Conservation (phyloP, 768 basidiomycete species). For the Termitomyces sp. region DNA sequence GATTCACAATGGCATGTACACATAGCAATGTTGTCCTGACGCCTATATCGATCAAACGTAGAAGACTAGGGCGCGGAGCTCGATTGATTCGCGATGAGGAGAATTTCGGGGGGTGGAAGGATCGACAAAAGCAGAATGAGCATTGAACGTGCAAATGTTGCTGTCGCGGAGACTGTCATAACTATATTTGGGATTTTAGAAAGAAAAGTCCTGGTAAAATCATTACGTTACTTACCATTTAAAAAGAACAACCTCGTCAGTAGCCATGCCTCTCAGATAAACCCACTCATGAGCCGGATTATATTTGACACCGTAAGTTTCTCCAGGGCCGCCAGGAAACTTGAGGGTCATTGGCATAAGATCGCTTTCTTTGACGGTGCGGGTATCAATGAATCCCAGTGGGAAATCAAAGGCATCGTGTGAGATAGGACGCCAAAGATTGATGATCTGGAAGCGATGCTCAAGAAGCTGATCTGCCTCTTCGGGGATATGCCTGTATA, state of each 20-base stretch:
- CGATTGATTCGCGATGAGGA: slow-evolving; percentile 45
- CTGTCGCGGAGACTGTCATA: slow-evolving; percentile 35
- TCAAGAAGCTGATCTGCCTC: slow-evolving; percentile 37
- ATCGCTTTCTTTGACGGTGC: slow-evolving; percentile 31
- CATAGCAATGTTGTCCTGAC: background rate
- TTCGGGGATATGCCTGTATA: slow-evolving; percentile 6
- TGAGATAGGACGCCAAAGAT: slow-evolving; percentile 51
- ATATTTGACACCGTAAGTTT: slow-evolving; percentile 28
- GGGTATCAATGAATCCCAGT: slow-evolving; percentile 45
- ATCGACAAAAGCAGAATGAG: slow-evolving; percentile 50
- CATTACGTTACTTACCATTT: slow-evolving; percentile 2
- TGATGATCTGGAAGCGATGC: slow-evolving; percentile 49
- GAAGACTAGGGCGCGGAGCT: slow-evolving; percentile 47
- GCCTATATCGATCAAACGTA: background rate
- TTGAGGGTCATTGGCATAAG: slow-evolving; percentile 31
- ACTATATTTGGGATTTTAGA: slow-evolving; percentile 15
- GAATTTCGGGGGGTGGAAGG: slow-evolving; percentile 38
- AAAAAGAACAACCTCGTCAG: slow-evolving; percentile 6
- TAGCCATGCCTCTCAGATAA: slow-evolving; percentile 2
- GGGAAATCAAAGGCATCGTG: slow-evolving; percentile 45
- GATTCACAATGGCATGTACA: background rate
- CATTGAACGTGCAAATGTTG: slow-evolving; percentile 41
- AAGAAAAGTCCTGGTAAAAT: background rate
- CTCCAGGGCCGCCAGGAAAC: slow-evolving; percentile 27
- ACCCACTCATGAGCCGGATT: slow-evolving; percentile 28